Evolutionary conservation across 2,329 filamentous ascomycete species (phyloP), one percentile per base, ranked within the genome.

Genomic region (Blastomyces emzantsi): DNA sequence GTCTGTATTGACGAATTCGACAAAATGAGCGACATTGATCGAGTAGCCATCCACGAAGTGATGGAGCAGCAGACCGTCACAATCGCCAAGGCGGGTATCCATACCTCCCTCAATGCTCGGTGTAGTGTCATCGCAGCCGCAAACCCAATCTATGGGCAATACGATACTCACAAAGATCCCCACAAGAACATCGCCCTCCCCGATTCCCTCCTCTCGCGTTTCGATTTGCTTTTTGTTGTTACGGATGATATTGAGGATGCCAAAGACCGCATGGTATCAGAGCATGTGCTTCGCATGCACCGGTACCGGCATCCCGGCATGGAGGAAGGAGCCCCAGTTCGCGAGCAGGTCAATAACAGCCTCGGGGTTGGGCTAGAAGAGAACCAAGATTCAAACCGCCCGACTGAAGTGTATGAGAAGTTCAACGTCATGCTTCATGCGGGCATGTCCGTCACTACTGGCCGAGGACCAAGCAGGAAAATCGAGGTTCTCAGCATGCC

Each of bases 21-120:
- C 80, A 99, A 99, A 77, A 99, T 99, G 94, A 97, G 92, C 64
- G 94, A 99, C 73, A 88, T 97, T 64, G 94, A 99, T 77, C 87
- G 94, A 74, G 94, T 99, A 3, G 94, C 94, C 57, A 99, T 99
- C 70, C 94, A 99, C 84, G 94, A 99, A 90, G 94, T 99, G 68
- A 99, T 99, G 94, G 94, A 99, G 78, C 94, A 99, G 79, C 94
- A 99, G 78, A 99, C 94, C 0, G 94, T 99, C 65, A 99, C 94
- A 17, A 99, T 99, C 72, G 94, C 94, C 61, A 99, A 99, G 79
- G 94, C 94, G 1, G 94, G 94, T 68, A 99, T 99, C 64, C 94
- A 99, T 77, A 99, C 94, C 0, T 96, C 92, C 2, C 82, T 99
- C 65, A 99, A 99, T 73, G 94, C 94, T 62, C 88, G 94, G 64